Evolutionary conservation across 2,329 filamentous ascomycete species (phyloP).

Genomic region (Aspergillus unguis): DNA sequence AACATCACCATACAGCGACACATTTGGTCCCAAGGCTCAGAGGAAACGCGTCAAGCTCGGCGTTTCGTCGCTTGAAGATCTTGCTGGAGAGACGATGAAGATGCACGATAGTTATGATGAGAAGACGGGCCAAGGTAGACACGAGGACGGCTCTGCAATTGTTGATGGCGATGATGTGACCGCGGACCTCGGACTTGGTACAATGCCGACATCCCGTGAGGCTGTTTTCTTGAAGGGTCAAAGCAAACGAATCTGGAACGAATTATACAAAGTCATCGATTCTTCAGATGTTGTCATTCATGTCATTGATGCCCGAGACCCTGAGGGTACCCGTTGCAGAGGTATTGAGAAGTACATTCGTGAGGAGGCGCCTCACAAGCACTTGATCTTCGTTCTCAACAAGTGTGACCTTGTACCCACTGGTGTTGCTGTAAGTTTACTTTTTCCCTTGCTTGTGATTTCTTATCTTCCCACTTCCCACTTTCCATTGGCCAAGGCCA

Average conservation of each 20-base stretch:
- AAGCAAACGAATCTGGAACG: slow-evolving; percentile 95
- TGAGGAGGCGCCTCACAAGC: slow-evolving; percentile 93
- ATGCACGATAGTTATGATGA: slow-evolving; percentile 80
- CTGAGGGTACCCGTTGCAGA: slow-evolving; percentile 81
- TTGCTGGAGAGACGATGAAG: slow-evolving; percentile 75
- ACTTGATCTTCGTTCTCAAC: slow-evolving; percentile 84
- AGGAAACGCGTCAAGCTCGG: slow-evolving; percentile 88
- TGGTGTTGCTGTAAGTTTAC: slow-evolving; percentile 81
- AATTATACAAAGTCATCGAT: slow-evolving; percentile 92
- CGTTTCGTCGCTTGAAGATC: slow-evolving; percentile 74
- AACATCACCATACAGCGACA: slow-evolving; percentile 77
- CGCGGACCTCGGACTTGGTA: slow-evolving; percentile 44
- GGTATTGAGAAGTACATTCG: slow-evolving; percentile 90
- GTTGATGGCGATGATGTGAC: slow-evolving; percentile 51
- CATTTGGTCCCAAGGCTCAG: slow-evolving; percentile 91
- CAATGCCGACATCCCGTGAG: slow-evolving; percentile 62
- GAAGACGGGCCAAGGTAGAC: slow-evolving; percentile 70
- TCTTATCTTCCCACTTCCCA: slow-evolving; percentile 4
- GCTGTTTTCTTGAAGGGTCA: slow-evolving; percentile 93
- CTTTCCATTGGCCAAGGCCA: slow-evolving; percentile 18
- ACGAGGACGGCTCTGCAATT: slow-evolving; percentile 68
- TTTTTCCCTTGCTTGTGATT: slow-evolving; percentile 7
- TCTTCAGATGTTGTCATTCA: slow-evolving; percentile 96
- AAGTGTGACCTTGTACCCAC: slow-evolving; percentile 93
- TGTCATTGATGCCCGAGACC: slow-evolving; percentile 84